Evolutionary conservation across 1,284 basidiomycete species (phyloP).

Genomic region (Somion occarium): DNA sequence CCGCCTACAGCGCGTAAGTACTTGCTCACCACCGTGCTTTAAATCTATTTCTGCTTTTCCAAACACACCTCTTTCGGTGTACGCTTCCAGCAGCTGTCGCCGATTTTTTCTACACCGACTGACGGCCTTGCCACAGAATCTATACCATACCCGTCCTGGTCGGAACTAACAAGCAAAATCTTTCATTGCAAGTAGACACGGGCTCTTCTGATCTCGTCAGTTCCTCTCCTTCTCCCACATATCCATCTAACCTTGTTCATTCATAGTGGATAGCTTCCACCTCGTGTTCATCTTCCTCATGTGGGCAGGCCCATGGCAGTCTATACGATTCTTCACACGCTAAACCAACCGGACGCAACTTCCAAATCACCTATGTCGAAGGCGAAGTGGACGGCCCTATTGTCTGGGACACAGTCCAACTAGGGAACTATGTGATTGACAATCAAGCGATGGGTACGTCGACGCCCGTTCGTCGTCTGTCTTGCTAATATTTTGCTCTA

Average conservation of each 20-base stretch:
- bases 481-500: conserved; percentile 19
- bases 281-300: conserved; percentile 45
- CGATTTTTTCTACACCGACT: too few relatives aligned
- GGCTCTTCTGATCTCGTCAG: conserved; percentile 73
- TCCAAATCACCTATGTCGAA: conserved; percentile 52
- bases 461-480: background rate
- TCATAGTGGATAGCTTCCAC: conserved; percentile 60
- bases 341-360: conserved; percentile 33
- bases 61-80: too few relatives aligned
- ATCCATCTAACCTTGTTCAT: background rate
- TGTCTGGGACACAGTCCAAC: conserved; percentile 56
- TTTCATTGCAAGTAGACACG: conserved; percentile 66
- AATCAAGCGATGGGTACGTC: conserved; percentile 59
- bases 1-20: conserved; percentile 50
- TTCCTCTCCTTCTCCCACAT: background rate
- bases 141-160: conserved; percentile 56
- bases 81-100: too few relatives aligned
- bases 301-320: conserved; percentile 36
- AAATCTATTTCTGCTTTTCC: conserved; percentile 3
- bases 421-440: conserved; percentile 55
- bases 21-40: conserved; percentile 4
- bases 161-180: conserved; percentile 40
- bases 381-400: conserved; percentile 56
- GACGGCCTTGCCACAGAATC: conserved; percentile 35
- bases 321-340: conserved; percentile 51